Evolutionary conservation across 108 stramenopile genomes (phyloP), one percentile per base, ranked within the genome.

Genomic region (Fragilariopsis cylindrus): DNA sequence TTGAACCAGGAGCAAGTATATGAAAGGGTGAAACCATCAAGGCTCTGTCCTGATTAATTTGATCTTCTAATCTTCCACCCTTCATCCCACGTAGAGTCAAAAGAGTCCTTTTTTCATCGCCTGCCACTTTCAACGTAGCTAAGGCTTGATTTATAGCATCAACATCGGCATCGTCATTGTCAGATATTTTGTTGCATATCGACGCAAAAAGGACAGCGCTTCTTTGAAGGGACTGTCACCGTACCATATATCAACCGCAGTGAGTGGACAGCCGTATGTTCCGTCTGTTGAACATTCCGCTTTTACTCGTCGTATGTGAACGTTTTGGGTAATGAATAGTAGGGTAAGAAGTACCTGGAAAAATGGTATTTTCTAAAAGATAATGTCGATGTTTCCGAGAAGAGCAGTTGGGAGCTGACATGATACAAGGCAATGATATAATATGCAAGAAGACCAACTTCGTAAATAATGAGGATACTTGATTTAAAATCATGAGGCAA

Each of bases 41-140:
- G 4, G 84, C 77, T 15, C 84, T 71, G 75, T 90, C 89, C 76
- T 90, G 89, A 77, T 90, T 90, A 63, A 90, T 81, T 84, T 90
- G 89, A 30, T 74, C 41, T 3, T 18, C 3, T 5, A 77, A 18
- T 18, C 18, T 60, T 8, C 86, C 86, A 16, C 89, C 89, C 73
- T 90, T 90, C 72, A 78, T 85, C 9, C 89, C 89, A 65, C 79
- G 72, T 44, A 90, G 65, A 8, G 89, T 90, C 58, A 90, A 56
- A 8, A 76, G 79, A n/a, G 81, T 83, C 21, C 55, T 72, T 21
- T 82, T 76, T 46, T 74, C 52, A 30, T 74, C 58, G 4, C 82
- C 82, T 5, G 83, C 66, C 8, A 57, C 41, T 54, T 75, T 15
- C 49, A 87, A 64, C 21, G 42, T 18, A 19, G 46, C 54, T 49